Percentiles rank a stretch among this genome's conserved stretches.
Conservation (phyloP, 495 filamentous ascomycete species). For the Trichoderma erinaceum region DNA sequence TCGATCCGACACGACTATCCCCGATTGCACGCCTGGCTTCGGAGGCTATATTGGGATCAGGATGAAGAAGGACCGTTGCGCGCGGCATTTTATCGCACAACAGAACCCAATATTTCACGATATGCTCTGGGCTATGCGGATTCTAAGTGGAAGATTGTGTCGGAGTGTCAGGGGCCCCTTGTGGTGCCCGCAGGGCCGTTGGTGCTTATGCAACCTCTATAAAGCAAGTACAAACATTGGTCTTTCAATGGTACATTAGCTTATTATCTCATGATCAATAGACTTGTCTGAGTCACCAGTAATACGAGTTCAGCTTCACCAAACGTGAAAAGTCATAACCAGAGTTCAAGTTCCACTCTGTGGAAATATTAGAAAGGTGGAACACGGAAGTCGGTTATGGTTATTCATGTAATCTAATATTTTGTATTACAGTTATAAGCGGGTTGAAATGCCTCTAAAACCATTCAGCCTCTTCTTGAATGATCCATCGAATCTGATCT, state of each 20-base stretch:
- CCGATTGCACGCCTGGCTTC: conserved; percentile 59
- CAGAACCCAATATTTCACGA: conserved; percentile 36
- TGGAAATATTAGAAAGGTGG: too few relatives aligned
- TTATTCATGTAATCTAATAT: too few relatives aligned
- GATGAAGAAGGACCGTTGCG: conserved; percentile 27
- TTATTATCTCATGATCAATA: not conserved
- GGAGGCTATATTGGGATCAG: conserved; percentile 63
- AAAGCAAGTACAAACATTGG: not conserved
- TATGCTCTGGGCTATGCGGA: conserved; percentile 25
- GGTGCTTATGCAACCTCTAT: conserved; percentile 27
- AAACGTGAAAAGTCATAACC: too few relatives aligned
- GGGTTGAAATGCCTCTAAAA: not conserved
- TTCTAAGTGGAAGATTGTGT: conserved; percentile 22
- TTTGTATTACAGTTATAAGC: not conserved
- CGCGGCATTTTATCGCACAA: conserved; percentile 48
- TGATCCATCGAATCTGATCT: not conserved
- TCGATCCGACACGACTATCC: conserved; percentile 74
- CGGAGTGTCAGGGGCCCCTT: conserved; percentile 20
- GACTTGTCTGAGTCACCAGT: too few relatives aligned
- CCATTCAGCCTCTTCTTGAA: not conserved
- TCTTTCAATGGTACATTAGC: not conserved
- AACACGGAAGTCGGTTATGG: too few relatives aligned
- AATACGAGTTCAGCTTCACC: too few relatives aligned
- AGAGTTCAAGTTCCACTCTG: too few relatives aligned
- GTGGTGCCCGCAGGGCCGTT: conserved; percentile 29